Evolutionary conservation across 2,329 filamentous ascomycete species (phyloP).

Genomic region (Chrysosporium keratinophilum): DNA sequence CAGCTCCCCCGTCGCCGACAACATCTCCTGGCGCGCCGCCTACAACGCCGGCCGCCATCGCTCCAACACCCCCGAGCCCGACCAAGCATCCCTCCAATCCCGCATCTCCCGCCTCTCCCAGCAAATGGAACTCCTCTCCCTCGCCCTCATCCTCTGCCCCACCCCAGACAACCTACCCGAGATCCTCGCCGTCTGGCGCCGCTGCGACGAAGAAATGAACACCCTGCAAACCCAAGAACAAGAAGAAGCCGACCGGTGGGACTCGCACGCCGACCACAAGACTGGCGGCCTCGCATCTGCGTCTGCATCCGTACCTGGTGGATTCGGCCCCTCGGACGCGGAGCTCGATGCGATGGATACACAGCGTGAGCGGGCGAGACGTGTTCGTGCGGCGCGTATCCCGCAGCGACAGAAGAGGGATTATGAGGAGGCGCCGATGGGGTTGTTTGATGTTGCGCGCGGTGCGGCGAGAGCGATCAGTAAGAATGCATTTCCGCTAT

Average conservation of each 20-base stretch:
- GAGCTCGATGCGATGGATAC: conserved; percentile 40
- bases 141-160: conserved; percentile 51
- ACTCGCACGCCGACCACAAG: conserved; percentile 42
- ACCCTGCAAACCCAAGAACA: conserved; percentile 45
- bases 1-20: conserved; percentile 36
- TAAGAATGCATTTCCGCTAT: conserved; percentile 40
- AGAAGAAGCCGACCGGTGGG: conserved; percentile 48
- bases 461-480: conserved; percentile 40
- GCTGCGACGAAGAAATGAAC: conserved; percentile 52
- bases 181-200: conserved; percentile 52
- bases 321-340: conserved; percentile 35
- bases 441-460: conserved; percentile 43
- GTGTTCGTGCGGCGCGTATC: conserved; percentile 21
- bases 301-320: conserved; percentile 32
- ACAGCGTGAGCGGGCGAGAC: conserved; percentile 30
- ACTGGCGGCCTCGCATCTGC: not conserved
- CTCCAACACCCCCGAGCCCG: conserved; percentile 23
- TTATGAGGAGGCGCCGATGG: conserved; percentile 41
- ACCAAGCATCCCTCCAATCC: conserved; percentile 27
- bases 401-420: conserved; percentile 15
- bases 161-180: conserved; percentile 47
- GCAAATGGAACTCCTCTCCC: conserved; percentile 54
- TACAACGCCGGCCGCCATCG: conserved; percentile 51
- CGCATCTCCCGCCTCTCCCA: conserved; percentile 50
- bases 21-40: conserved; percentile 55